Evolutionary conservation across 106 monocot species (phyloP), one percentile per base, ranked within the genome.

Genomic region (Posidonia australis): DNA sequence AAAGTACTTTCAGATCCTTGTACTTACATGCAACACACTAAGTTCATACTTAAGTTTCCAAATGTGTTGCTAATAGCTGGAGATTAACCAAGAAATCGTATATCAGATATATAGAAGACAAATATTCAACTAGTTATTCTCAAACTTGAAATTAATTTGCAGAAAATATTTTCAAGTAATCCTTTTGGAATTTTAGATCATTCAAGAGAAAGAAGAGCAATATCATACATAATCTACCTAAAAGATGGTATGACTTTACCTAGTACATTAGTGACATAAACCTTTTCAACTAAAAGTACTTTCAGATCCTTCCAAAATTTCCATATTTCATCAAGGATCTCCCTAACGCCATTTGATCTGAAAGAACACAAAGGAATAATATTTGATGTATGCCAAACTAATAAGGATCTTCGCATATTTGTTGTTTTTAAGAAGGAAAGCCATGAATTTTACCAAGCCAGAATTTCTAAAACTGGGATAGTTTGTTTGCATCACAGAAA

Each of bases 191-290:
- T n/a, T n/a, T n/a, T n/a, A n/a, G n/a, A n/a, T n/a, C 36, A 36
- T 36, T n/a, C n/a, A n/a, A 36, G 36, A 36, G 36, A 36, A 36
- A 36, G 36, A 36, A 4, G 36, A 7, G 36, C 36, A 4, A 36
- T 36, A 36, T 4, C n/a, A n/a, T n/a, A n/a, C n/a, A n/a, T n/a
- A n/a, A n/a, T n/a, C 36, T 36, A 7, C 36, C 36, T 36, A 36
- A 36, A 36, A 7, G 7, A 4, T 4, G 21, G 18, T 17, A 18
- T 9, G 1, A 27, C 44, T 59, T n/a, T 84, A 87, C 96, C 96
- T 60, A 98, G 70, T 56, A 98, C 96, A 74, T 98, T 98, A 27
- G 83, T 65, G 27, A 91, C 87, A 77, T 79, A 98, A 28, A 98
- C 81, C 70, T 81, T 86, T 49, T 98, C 90, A 41, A 51, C 48